Percentiles rank a stretch among this genome's conserved stretches.
phyloP scores from a whole-genome alignment of 106 monocot species.

The Phalaenopsis equestris region DNA sequence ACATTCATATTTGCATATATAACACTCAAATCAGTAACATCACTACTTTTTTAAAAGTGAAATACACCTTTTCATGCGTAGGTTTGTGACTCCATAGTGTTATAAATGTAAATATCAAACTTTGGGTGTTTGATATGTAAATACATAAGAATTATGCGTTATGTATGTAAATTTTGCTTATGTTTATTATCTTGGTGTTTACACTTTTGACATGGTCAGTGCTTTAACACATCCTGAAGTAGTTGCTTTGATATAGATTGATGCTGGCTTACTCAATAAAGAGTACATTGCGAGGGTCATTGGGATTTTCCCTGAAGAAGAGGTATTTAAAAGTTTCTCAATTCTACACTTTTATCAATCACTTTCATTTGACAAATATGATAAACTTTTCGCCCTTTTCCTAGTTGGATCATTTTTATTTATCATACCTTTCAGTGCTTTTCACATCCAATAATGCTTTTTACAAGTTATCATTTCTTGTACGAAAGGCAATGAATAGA shows the following conservation, averaged over 20 bases:
- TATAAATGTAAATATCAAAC: too few relatives aligned
- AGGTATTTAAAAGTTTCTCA: constrained; percentile 38
- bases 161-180: too few relatives aligned
- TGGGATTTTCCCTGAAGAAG: constrained; percentile 84
- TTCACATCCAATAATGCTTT: neutral
- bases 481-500: too few relatives aligned
- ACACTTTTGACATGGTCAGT: neutral
- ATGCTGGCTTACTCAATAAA: constrained; percentile 66
- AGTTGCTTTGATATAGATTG: constrained; percentile 44
- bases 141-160: too few relatives aligned
- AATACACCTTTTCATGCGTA: too few relatives aligned
- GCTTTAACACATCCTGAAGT: neutral
- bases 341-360: neutral
- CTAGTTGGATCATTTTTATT: neutral
- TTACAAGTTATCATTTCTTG: neutral
- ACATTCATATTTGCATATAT: too few relatives aligned
- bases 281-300: constrained; percentile 89
- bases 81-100: too few relatives aligned
- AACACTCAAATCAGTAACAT: too few relatives aligned
- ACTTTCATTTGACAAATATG: neutral
- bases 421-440: neutral
- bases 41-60: too few relatives aligned
- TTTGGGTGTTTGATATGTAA: too few relatives aligned
- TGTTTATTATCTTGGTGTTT: constrained; percentile 6
- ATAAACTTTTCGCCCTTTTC: neutral